Percentiles rank a stretch among this genome's conserved stretches.
Evolutionary conservation across 306 rosid genomes (phyloP).

Genomic region (Castanea mollissima): DNA sequence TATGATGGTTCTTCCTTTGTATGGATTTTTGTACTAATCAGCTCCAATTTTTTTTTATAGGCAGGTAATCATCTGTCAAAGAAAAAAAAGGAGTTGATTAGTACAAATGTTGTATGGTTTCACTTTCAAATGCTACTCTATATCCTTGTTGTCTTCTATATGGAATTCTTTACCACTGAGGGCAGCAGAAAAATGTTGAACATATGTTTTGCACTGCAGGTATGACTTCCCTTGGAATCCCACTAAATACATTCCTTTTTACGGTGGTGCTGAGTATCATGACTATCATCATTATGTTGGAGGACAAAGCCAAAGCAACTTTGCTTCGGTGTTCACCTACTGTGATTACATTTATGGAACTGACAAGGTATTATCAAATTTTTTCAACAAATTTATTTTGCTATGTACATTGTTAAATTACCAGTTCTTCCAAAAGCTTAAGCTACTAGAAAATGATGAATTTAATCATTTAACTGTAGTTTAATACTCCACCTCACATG

Average conservation of each 20-base stretch:
- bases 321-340: constrained; percentile 94
- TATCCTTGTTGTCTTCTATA: constrained; percentile 16
- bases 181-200: constrained; percentile 5
- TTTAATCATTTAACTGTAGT: no score
- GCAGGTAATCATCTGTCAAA: no score
- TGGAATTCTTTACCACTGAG: constrained; percentile 18
- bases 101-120: background rate
- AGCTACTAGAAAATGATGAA: no score
- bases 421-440: no score
- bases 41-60: background rate
- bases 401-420: background rate
- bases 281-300: constrained; percentile 99
- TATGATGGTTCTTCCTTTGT: constrained; percentile 1
- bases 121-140: background rate
- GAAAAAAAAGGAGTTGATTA: no score
- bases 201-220: constrained; percentile 34
- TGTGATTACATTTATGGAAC: constrained; percentile 97
- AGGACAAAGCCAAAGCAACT: constrained; percentile 92
- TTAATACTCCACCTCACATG: no score
- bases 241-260: constrained; percentile 82
- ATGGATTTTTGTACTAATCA: background rate
- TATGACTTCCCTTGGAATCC: constrained; percentile 88
- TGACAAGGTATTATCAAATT: constrained; percentile 67
- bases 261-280: constrained; percentile 93
- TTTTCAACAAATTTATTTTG: constrained; percentile 15